Base-by-base conservation (phyloP, 495 filamentous ascomycete genomes). In the Podospora fimiseda region DNA sequence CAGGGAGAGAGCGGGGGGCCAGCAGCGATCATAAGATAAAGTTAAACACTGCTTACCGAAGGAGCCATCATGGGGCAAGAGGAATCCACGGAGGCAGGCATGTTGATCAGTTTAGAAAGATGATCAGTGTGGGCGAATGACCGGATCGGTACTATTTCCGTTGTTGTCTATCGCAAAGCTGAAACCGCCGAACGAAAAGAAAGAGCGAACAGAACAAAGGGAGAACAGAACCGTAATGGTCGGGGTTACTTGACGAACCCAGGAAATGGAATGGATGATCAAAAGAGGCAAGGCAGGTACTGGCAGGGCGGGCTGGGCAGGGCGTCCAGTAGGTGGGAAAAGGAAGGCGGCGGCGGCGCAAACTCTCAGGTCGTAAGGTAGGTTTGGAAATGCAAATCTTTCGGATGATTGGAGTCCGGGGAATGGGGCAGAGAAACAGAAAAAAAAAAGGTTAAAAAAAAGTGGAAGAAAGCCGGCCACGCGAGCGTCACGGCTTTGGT, bases 31-130 rank as follows among this genome's bases (percentile, higher is more conserved):
- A 47, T 27, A 1, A 47, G 27, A 11, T 11, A 47, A 23, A 30
- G 27, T 44, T 44, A 1, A 43, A 39, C n/a, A n/a, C 19, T 23
- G 23, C 18, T 63, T 80, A 89, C 85, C 48, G 82, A 86, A 8
- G 82, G 79, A 14, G 83, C 76, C 84, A 90, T 88, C 62, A 90
- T 90, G 38, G 86, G 85, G 53, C 85, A 78, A 48, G 84, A 79
- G 9, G 85, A 89, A 40, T 90, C 86, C 2, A 89, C 69, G 9
- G 86, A 89, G 50, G 73, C 67, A 52, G 82, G 81, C 74, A 87
- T 86, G 59, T 73, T 77, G 57, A 21, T 19, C 22, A 43, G 47
- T 48, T 24, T 14, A 46, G 42, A 43, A 45, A 33, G 33, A 21
- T 8, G 21, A 2, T 5, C 19, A 20, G n/a, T 37, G 37, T 48